phyloP scores from a whole-genome alignment of 768 basidiomycete genomes.

The Leccinellum rugosiceps region DNA sequence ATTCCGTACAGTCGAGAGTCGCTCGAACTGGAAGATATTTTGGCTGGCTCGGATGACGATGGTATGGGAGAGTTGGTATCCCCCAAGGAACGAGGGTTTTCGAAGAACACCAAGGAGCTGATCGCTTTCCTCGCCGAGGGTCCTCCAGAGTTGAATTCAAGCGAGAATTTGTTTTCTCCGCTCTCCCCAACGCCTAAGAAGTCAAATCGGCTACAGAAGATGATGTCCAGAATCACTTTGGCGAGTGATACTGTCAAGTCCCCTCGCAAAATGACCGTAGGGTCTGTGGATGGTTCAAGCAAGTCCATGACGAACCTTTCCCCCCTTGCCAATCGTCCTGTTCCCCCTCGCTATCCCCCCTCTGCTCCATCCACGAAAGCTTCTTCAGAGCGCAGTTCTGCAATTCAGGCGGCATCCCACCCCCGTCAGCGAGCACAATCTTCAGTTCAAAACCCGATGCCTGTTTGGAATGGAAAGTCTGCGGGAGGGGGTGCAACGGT shows the following conservation, averaged over 20 bases:
- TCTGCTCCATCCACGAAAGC: constrained; percentile 46
- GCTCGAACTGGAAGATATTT: constrained; percentile 70
- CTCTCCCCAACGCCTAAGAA: constrained; percentile 36
- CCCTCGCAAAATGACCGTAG: constrained; percentile 33
- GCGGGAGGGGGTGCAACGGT: constrained; percentile 6
- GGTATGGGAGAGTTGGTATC: constrained; percentile 35
- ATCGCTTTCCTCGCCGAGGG: constrained; percentile 59
- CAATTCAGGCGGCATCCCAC: constrained; percentile 13
- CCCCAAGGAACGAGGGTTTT: constrained; percentile 41
- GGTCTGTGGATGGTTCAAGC: constrained; percentile 22
- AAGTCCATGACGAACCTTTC: constrained; percentile 41
- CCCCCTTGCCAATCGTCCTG: constrained; percentile 53
- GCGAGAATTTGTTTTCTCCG: constrained; percentile 43
- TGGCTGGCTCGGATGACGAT: constrained; percentile 69
- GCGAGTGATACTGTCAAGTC: constrained; percentile 32
- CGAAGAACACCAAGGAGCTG: constrained; percentile 45
- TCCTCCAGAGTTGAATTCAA: constrained; percentile 41
- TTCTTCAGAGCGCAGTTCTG: constrained; percentile 32
- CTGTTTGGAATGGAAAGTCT: constrained; percentile 18
- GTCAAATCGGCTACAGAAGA: constrained; percentile 67
- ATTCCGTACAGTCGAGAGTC: constrained; percentile 61
- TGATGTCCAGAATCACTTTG: constrained; percentile 76
- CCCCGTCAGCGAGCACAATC: constrained; percentile 31
- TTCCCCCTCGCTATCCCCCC: constrained; percentile 55
- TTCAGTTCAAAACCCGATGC: constrained; percentile 18